A percentile compares a stretch with the other conserved stretches of the same genome.
Conservation (phyloP, 106 monocot species). For the Acorus calamus region DNA sequence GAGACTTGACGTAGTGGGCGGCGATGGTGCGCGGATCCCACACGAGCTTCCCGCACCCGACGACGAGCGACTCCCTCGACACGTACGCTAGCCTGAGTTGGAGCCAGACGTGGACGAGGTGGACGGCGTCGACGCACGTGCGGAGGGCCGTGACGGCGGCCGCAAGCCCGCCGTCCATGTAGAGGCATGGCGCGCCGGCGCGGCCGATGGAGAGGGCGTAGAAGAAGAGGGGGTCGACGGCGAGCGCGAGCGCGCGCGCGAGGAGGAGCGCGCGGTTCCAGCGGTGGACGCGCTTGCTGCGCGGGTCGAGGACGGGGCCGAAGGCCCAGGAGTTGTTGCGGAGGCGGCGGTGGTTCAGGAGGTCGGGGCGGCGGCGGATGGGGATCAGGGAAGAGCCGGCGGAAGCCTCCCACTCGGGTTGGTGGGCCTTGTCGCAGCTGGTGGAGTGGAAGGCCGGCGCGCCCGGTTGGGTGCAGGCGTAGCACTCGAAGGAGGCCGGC, state of each 20-base stretch:
- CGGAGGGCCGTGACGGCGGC: conserved; percentile 39
- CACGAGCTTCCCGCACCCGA: conserved; percentile 87
- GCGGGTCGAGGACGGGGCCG: conserved; percentile 70
- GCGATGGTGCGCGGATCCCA: conserved; percentile 68
- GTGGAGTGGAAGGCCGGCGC: conserved; percentile 71
- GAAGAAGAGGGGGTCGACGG: conserved; percentile 93
- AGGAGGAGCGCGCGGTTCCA: conserved; percentile 73
- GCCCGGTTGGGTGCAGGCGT: conserved; percentile 66
- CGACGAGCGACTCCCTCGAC: conserved; percentile 77
- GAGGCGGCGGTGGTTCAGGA: background rate
- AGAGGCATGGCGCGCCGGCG: conserved; percentile 34
- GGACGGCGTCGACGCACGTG: conserved; percentile 48
- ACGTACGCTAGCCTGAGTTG: conserved; percentile 80
- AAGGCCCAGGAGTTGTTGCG: conserved; percentile 25
- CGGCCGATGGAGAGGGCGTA: conserved; percentile 57
- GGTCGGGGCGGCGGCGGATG: conserved; percentile 24
- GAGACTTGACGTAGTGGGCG: conserved; percentile 46
- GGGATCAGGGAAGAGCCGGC: conserved; percentile 85
- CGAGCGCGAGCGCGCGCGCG: conserved; percentile 56
- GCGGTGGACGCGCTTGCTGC: conserved; percentile 51
- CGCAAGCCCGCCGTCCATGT: conserved; percentile 41
- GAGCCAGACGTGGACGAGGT: conserved; percentile 49
- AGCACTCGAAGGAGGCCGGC: conserved; percentile 35
- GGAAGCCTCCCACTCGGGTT: conserved; percentile 53
- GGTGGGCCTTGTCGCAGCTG: conserved; percentile 40